These are phyloP conservation scores for Teratosphaeriaceae sp. DNA, from an alignment of 2,329 filamentous ascomycete species.

Conservation along the genomic window DNA sequence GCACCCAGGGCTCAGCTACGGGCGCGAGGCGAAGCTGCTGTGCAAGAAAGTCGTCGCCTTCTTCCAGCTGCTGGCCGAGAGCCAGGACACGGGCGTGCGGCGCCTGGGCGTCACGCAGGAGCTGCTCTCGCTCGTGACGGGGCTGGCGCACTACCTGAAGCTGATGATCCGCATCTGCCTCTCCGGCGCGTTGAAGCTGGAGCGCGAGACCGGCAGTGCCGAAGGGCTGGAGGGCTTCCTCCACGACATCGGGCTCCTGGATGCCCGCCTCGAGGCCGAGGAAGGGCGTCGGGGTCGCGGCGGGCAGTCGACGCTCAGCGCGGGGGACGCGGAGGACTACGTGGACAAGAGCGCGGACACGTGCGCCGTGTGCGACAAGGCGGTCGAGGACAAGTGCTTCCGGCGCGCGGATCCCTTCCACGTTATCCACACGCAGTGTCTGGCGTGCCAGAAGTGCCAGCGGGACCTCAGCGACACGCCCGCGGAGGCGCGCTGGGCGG, in stretches of 20 bases:
- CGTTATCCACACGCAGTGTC: slow-evolving; percentile 78
- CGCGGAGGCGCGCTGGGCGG: slow-evolving; percentile 64
- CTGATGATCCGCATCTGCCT: slow-evolving; percentile 94
- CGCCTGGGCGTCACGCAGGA: slow-evolving; percentile 97
- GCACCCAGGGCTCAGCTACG: slow-evolving; percentile 71
- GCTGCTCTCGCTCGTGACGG: slow-evolving; percentile 92
- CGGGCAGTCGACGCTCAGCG: too few relatives aligned
- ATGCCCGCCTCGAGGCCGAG: slow-evolving; percentile 65
- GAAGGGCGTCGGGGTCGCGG: too few relatives aligned
- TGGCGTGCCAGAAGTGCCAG: slow-evolving; percentile 63
- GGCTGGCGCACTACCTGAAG: slow-evolving; percentile 94
- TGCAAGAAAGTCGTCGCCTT: slow-evolving; percentile 99
- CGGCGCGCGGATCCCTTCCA: slow-evolving; percentile 54
- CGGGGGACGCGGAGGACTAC: slow-evolving; percentile 35
- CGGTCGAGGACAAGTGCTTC: slow-evolving; percentile 91
- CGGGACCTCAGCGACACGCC: slow-evolving; percentile 64
- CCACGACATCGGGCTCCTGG: slow-evolving; percentile 76
- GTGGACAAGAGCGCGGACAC: slow-evolving; percentile 57
- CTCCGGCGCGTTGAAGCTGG: slow-evolving; percentile 84
- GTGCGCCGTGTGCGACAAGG: slow-evolving; percentile 71
- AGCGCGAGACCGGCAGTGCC: slow-evolving; percentile 69
- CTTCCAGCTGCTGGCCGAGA: slow-evolving; percentile 90
- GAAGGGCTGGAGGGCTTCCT: slow-evolving; percentile 78
- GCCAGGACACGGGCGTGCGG: slow-evolving; percentile 80
- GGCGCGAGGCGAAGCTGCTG: slow-evolving; percentile 93